Evolutionary conservation across 2,329 filamentous ascomycete genomes (phyloP).

Genomic region (Alternaria rosae): DNA sequence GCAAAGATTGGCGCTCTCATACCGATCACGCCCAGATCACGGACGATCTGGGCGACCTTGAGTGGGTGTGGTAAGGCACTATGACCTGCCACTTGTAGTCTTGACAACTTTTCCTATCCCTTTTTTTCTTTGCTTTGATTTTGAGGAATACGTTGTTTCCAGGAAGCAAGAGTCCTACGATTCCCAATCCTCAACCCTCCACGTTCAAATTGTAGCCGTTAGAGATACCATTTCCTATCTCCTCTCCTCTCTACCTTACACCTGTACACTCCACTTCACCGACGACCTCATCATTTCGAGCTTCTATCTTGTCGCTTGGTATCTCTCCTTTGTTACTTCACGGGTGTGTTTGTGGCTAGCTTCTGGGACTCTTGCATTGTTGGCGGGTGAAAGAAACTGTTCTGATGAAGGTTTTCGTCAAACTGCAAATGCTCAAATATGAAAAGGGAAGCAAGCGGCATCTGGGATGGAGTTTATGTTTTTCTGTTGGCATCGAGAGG

Average conservation of each 20-base stretch:
- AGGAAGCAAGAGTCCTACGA: slow-evolving; percentile 37
- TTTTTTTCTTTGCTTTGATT: slow-evolving; percentile 38
- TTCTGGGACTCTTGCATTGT: slow-evolving; percentile 25
- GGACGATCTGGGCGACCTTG: slow-evolving; percentile 79
- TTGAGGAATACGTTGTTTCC: slow-evolving; percentile 23
- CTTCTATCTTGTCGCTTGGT: slow-evolving; percentile 37
- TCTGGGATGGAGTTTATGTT: slow-evolving; percentile 30
- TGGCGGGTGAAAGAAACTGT: slow-evolving; percentile 33
- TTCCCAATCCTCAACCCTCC: slow-evolving; percentile 20
- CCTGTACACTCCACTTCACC: slow-evolving; percentile 31
- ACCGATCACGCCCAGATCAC: slow-evolving; percentile 43
- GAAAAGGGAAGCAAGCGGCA: slow-evolving; percentile 25
- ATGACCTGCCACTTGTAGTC: slow-evolving; percentile 66
- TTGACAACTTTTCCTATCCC: slow-evolving; percentile 50
- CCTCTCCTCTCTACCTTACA: slow-evolving; percentile 31
- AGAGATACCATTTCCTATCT: slow-evolving; percentile 51
- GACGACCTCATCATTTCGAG: slow-evolving; percentile 23
- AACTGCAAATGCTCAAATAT: slow-evolving; percentile 26
- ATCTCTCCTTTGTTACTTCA: slow-evolving; percentile 46
- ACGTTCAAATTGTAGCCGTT: slow-evolving; percentile 44
- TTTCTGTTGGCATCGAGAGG: slow-evolving; percentile 30
- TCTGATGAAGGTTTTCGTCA: slow-evolving; percentile 26
- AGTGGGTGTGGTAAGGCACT: slow-evolving; percentile 93
- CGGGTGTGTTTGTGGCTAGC: slow-evolving; percentile 20
- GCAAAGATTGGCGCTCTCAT: slow-evolving; percentile 60